phyloP scores from a whole-genome alignment of 768 basidiomycete species.

The Pisolithus tinctorius region DNA sequence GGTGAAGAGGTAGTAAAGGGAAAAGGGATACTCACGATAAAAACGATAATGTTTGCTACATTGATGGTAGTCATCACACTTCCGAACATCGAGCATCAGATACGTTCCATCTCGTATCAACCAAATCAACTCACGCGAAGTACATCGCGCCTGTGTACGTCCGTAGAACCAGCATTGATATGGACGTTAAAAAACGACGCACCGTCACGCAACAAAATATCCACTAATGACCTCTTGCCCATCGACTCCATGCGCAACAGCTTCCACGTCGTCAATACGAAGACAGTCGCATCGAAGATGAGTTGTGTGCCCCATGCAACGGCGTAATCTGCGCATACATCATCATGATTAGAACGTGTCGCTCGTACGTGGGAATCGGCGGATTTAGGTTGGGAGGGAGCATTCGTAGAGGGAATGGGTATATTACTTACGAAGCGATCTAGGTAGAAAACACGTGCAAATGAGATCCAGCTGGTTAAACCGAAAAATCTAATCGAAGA shows the following conservation, averaged over 20 bases:
- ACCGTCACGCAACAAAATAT: slow-evolving; percentile 2
- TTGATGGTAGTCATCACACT: slow-evolving; percentile 1
- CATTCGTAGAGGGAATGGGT: no score
- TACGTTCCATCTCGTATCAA: neutral
- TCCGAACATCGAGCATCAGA: neutral
- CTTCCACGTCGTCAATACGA: slow-evolving; percentile 8
- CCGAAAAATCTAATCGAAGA: no score
- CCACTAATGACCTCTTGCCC: neutral
- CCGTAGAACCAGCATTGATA: neutral
- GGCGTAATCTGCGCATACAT: neutral
- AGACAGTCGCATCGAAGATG: slow-evolving; percentile 13
- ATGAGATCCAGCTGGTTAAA: no score
- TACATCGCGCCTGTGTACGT: neutral
- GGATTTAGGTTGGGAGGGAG: no score
- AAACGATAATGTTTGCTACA: neutral
- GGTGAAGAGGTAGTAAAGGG: neutral
- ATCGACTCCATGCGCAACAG: neutral
- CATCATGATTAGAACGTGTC: neutral
- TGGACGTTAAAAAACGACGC: neutral
- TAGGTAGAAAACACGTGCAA: no score
- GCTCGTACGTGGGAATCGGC: no score
- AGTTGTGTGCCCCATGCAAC: slow-evolving; percentile 4
- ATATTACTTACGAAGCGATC: no score
- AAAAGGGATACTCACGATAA: neutral
- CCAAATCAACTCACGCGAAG: slow-evolving; percentile 1